These are phyloP conservation scores for Rutidosis leptorrhynchoides DNA, from an alignment of 129 eudicot species.

Conservation along the genomic window DNA sequence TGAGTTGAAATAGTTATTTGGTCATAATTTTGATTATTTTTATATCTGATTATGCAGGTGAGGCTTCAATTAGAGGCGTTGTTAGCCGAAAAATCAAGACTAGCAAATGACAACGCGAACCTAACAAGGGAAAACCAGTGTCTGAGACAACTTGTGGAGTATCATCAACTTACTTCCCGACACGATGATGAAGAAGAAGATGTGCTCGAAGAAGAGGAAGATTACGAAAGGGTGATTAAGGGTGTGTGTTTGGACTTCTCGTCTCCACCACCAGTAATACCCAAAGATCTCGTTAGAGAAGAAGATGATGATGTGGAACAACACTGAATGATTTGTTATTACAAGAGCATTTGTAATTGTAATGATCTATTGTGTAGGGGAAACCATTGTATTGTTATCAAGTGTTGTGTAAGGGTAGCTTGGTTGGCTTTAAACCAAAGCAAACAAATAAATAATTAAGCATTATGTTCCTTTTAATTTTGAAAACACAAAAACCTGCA, in stretches of 20 bases:
- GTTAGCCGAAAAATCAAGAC: slow-evolving; percentile 80
- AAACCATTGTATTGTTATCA: too few relatives aligned
- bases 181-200: slow-evolving; percentile 75
- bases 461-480: too few relatives aligned
- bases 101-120: slow-evolving; percentile 82
- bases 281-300: slow-evolving; percentile 29
- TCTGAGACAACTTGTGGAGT: slow-evolving; percentile 87
- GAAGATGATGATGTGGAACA: slow-evolving; percentile 11
- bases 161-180: slow-evolving; percentile 68
- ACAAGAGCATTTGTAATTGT: too few relatives aligned
- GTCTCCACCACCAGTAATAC: slow-evolving; percentile 45
- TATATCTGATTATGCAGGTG: slow-evolving; percentile 42
- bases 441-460: too few relatives aligned
- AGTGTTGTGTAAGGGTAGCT: too few relatives aligned
- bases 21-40: neutral
- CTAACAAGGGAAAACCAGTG: slow-evolving; percentile 79
- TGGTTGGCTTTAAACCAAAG: too few relatives aligned
- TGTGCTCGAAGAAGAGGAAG: slow-evolving; percentile 35
- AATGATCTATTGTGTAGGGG: too few relatives aligned
- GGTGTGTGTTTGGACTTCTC: slow-evolving; percentile 74
- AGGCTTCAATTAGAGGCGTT: slow-evolving; percentile 97
- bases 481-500: too few relatives aligned
- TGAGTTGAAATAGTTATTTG: neutral
- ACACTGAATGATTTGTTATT: neutral
- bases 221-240: slow-evolving; percentile 55